Conservation (phyloP, 495 filamentous ascomycete species). For the Chaetomium cochliodes region DNA sequence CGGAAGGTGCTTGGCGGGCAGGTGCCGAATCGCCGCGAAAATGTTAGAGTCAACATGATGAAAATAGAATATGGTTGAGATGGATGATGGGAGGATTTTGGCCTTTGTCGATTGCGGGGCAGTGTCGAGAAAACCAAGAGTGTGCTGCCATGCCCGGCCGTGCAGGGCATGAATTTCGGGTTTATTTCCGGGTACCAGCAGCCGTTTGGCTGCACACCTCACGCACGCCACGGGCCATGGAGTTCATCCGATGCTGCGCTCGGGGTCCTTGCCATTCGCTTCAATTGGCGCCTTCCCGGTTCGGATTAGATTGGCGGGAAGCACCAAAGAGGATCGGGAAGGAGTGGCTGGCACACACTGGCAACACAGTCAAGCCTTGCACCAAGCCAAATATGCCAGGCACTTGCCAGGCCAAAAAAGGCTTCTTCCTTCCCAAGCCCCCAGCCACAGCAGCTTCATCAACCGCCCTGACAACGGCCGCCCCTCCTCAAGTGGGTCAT, state of each 20-base stretch:
- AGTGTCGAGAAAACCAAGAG: neutral
- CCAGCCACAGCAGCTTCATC: neutral
- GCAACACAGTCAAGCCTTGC: neutral
- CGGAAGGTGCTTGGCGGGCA: constrained; percentile 16
- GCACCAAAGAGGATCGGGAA: constrained; percentile 10
- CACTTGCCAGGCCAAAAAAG: neutral
- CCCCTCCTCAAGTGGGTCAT: neutral
- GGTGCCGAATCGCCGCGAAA: too few species aligned
- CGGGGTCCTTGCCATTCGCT: neutral
- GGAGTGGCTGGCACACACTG: neutral
- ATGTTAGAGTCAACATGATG: too few species aligned
- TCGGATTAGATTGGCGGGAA: constrained; percentile 14
- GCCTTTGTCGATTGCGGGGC: neutral
- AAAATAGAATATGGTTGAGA: too few species aligned
- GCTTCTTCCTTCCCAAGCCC: neutral
- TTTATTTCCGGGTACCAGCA: too few species aligned
- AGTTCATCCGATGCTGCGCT: neutral
- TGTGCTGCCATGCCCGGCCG: neutral
- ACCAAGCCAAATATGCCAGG: neutral
- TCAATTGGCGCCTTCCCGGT: constrained; percentile 10
- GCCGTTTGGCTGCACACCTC: too few species aligned
- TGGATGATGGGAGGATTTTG: neutral
- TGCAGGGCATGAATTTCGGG: too few species aligned
- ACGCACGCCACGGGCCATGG: too few species aligned
- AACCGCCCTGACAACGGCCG: neutral